Evolutionary conservation across 192 early-diverging fungal species (phyloP).

Genomic region (Coemansia sp.): DNA sequence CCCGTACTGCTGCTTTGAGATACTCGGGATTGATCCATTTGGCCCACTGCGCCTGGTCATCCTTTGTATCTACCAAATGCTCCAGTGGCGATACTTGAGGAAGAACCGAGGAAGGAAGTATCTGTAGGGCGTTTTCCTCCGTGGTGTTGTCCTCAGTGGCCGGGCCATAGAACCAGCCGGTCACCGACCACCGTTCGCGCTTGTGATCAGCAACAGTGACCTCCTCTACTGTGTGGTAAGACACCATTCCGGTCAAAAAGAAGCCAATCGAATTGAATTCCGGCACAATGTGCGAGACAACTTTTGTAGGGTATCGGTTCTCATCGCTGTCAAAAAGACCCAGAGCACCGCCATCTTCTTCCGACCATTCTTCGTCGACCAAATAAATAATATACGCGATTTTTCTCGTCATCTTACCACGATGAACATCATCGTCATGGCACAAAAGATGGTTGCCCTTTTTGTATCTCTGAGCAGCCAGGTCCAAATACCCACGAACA

Average conservation of each 20-base stretch:
- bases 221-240: slow-evolving; percentile 64
- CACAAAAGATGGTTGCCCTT: slow-evolving; percentile 65
- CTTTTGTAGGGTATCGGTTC: slow-evolving; percentile 52
- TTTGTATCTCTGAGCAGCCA: slow-evolving; percentile 70
- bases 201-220: slow-evolving; percentile 47
- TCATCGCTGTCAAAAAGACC: slow-evolving; percentile 63
- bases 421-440: slow-evolving; percentile 75
- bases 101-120: slow-evolving; percentile 17
- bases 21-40: slow-evolving; percentile 58
- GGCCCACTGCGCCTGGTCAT: slow-evolving; percentile 10
- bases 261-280: slow-evolving; percentile 63
- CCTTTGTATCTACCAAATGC: not conserved
- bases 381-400: slow-evolving; percentile 77
- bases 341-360: slow-evolving; percentile 65
- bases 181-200: slow-evolving; percentile 62
- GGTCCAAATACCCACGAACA: slow-evolving; percentile 61
- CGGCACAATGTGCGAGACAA: slow-evolving; percentile 52
- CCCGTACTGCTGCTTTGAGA: slow-evolving; percentile 27
- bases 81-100: slow-evolving; percentile 11
- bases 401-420: slow-evolving; percentile 57
- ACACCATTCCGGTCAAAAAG: slow-evolving; percentile 61
- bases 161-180: slow-evolving; percentile 70
- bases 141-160: slow-evolving; percentile 1
- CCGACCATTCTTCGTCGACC: slow-evolving; percentile 66
- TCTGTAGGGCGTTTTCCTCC: not conserved